Conservation (phyloP, 2,329 filamentous ascomycete genomes). For the Alternaria angustiovoidea region DNA sequence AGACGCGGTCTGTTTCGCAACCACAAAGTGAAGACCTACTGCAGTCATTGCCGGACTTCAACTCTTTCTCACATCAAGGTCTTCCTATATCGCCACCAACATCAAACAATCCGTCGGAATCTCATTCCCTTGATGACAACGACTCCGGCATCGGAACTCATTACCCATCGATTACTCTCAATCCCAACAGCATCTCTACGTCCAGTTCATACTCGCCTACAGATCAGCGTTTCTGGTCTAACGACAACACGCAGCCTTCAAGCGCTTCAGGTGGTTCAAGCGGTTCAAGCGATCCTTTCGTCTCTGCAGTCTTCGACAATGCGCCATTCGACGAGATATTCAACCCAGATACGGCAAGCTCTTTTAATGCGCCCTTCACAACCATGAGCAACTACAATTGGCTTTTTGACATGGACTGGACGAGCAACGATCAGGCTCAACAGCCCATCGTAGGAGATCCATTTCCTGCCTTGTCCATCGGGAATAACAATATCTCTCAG, state of each 20-base stretch:
- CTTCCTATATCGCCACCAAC: slow-evolving; percentile 47
- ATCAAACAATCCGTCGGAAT: slow-evolving; percentile 40
- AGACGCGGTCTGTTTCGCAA: slow-evolving; percentile 8
- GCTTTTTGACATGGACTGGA: slow-evolving; percentile 63
- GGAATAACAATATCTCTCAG: slow-evolving; percentile 24
- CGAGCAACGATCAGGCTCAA: slow-evolving; percentile 25
- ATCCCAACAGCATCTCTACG: slow-evolving; percentile 26
- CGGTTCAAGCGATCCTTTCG: slow-evolving; percentile 35
- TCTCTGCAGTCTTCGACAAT: slow-evolving; percentile 37
- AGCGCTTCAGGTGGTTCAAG: slow-evolving; percentile 37
- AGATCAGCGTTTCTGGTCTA: slow-evolving; percentile 45
- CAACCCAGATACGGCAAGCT: slow-evolving; percentile 68
- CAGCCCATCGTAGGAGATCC: slow-evolving; percentile 30
- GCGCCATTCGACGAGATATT: slow-evolving; percentile 63
- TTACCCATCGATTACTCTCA: slow-evolving; percentile 28
- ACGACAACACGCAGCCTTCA: slow-evolving; percentile 41
- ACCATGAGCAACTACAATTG: slow-evolving; percentile 70
- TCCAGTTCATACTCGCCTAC: slow-evolving; percentile 35
- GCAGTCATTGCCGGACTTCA: slow-evolving; percentile 31
- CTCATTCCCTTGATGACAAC: slow-evolving; percentile 40
- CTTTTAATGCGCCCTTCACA: slow-evolving; percentile 72
- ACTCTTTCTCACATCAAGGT: slow-evolving; percentile 30
- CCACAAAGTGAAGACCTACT: slow-evolving; percentile 21
- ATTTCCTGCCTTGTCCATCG: slow-evolving; percentile 34
- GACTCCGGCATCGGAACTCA: slow-evolving; percentile 36